Evolutionary conservation across 345 rosid genomes (phyloP), one percentile per base, ranked within the genome.

Genomic region (Hypericum androsaemum): DNA sequence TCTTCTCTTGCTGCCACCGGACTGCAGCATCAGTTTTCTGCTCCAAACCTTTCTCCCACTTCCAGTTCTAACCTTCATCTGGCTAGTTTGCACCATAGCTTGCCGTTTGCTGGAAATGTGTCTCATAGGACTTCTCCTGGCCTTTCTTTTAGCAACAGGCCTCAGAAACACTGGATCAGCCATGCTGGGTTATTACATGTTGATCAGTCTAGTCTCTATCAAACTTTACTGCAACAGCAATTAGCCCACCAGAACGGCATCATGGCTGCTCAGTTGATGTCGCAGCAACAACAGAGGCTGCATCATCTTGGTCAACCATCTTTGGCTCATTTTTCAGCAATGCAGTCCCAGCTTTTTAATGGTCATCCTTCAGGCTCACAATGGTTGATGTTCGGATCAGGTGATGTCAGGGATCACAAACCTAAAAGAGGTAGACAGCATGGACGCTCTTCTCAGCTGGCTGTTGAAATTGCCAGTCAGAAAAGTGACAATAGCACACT

Each of bases 101-200:
- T 60, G 6, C 87, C 72, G 38, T 83, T 78, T 37, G 68, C 82
- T 63, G 83, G 79, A 57, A 85, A 77, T 71, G 39, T 78, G 74
- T 57, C 86, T 39, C 87, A 78, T 56, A 68, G 77, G 39, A 63
- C 80, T 5, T 74, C 88, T 14, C 68, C 88, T 46, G 88, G 89
- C 64, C 80, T 75, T 63, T 62, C 89, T 68, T 77, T 82, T 73
- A 81, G 72, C 67, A 87, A 65, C 68, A 56, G 77, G 77, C 74
- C 66, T 16, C 95, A 75, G 61, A 77, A 72, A 64, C 97, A 85
- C 47, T 85, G 95, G 96, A 65, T 73, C 59, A 81, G 80, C 58
- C 82, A 81, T 47, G 76, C 89, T 37, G 95, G 87, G 22, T 55
- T 89, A 39, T 57, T 81, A 12, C 88, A 81, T 37, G 81, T 83